Evolutionary conservation across 345 rosid species (phyloP).

Genomic region (Arabidopsis suecica): DNA sequence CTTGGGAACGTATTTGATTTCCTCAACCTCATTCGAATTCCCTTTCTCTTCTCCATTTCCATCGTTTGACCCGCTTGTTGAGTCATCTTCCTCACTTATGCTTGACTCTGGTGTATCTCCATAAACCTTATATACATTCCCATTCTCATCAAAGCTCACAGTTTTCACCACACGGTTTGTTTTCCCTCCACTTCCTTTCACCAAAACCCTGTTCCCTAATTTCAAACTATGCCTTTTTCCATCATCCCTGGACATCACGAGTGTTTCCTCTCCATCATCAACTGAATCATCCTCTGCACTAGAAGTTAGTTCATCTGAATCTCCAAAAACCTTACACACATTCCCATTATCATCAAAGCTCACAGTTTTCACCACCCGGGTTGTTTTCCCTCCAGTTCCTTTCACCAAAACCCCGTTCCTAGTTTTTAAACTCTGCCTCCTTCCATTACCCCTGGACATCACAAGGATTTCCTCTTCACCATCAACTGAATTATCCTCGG

Average conservation of each 20-base stretch:
- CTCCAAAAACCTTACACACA: conserved; percentile 42
- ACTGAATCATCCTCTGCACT: conserved; percentile 50
- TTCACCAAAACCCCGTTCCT: conserved; percentile 39
- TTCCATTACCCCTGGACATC: conserved; percentile 24
- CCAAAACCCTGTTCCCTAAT: conserved; percentile 24
- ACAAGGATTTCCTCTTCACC: conserved; percentile 28
- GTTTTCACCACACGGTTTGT: conserved; percentile 32
- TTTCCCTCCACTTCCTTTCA: conserved; percentile 30
- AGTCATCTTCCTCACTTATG: conserved; percentile 49
- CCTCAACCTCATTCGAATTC: conserved; percentile 37
- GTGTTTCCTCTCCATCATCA: conserved; percentile 20
- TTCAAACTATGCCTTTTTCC: conserved; percentile 14
- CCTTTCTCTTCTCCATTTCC: conserved; percentile 41
- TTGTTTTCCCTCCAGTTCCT: conserved; percentile 19
- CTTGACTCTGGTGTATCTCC: conserved; percentile 49
- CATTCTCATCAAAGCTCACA: conserved; percentile 46
- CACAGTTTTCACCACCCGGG: conserved; percentile 34
- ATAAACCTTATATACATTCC: conserved; percentile 44
- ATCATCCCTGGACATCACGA: conserved; percentile 16
- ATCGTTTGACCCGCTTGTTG: conserved; percentile 50
- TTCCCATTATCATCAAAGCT: conserved; percentile 39
- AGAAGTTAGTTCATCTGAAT: conserved; percentile 41
- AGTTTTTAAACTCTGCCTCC: background rate
- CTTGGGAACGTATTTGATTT: conserved; percentile 42
- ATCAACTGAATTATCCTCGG: conserved; percentile 46